A percentile compares a stretch with the other conserved stretches of the same genome.
phyloP scores from a whole-genome alignment of 2,329 filamentous ascomycete species.

The Rutstroemia sp. region DNA sequence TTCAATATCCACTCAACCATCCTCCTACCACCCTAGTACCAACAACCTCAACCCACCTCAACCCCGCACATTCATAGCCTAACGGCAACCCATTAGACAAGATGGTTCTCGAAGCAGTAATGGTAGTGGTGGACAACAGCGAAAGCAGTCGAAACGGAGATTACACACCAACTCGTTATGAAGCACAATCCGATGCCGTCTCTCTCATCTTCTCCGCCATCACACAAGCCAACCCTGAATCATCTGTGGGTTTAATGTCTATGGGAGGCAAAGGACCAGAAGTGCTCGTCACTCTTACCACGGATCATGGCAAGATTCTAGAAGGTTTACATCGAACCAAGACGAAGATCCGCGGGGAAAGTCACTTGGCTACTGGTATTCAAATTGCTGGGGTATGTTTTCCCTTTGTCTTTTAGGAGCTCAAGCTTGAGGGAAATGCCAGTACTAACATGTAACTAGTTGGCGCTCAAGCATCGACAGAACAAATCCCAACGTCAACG shows the following conservation, averaged over 20 bases:
- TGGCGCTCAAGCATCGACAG: constrained; percentile 94
- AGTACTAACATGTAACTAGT: constrained; percentile 42
- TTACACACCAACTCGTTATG: constrained; percentile 83
- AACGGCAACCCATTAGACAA: constrained; percentile 36
- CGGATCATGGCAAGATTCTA: constrained; percentile 91
- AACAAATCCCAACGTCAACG: constrained; percentile 96
- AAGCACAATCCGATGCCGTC: constrained; percentile 91
- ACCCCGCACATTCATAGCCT: constrained; percentile 1
- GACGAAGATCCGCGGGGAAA: constrained; percentile 82
- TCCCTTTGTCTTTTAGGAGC: background rate
- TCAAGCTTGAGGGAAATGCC: background rate
- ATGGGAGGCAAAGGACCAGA: constrained; percentile 98
- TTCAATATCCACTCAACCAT: background rate
- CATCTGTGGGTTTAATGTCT: constrained; percentile 94
- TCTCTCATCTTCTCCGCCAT: constrained; percentile 94
- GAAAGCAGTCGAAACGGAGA: constrained; percentile 98
- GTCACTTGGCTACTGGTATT: constrained; percentile 86
- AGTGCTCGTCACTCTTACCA: constrained; percentile 91
- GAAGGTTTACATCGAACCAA: constrained; percentile 84
- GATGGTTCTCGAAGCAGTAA: constrained; percentile 98
- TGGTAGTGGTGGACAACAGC: constrained; percentile 99
- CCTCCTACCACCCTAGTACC: background rate
- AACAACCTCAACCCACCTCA: background rate
- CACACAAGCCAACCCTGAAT: constrained; percentile 92
- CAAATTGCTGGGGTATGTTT: constrained; percentile 82